Evolutionary conservation across 768 basidiomycete species (phyloP).

Genomic region (Leccinum broughii): DNA sequence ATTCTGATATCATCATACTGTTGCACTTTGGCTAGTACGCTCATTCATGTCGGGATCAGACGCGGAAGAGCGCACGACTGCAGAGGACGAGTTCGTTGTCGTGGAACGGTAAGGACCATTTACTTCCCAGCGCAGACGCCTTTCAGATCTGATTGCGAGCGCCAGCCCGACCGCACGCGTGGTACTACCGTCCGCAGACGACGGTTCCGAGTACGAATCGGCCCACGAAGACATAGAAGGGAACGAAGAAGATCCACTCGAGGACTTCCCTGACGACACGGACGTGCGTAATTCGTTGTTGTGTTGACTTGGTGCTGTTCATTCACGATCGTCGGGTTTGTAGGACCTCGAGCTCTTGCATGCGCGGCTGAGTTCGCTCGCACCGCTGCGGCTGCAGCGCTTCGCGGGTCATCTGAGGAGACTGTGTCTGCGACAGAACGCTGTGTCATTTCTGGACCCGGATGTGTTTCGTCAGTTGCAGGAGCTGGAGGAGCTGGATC

Average conservation of each 20-base stretch:
- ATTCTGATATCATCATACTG: not conserved
- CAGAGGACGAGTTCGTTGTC: slow-evolving; percentile 22
- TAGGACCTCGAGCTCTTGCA: slow-evolving; percentile 90
- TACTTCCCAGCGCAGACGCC: not conserved
- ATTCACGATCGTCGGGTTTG: not conserved
- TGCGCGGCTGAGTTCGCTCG: slow-evolving; percentile 68
- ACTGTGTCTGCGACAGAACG: slow-evolving; percentile 87
- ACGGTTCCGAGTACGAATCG: slow-evolving; percentile 39
- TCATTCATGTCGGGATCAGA: slow-evolving; percentile 30
- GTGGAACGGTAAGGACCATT: slow-evolving; percentile 26
- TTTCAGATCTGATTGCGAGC: slow-evolving; percentile 3
- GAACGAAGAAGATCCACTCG: slow-evolving; percentile 65
- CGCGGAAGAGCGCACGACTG: slow-evolving; percentile 6
- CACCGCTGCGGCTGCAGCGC: slow-evolving; percentile 65
- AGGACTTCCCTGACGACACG: slow-evolving; percentile 80
- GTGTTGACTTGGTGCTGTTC: not conserved
- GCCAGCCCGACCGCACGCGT: slow-evolving; percentile 44
- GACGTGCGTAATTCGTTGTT: slow-evolving; percentile 50
- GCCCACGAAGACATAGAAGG: slow-evolving; percentile 44
- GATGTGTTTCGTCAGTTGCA: slow-evolving; percentile 65
- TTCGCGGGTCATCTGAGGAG: slow-evolving; percentile 70
- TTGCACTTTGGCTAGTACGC: not conserved
- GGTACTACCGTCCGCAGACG: slow-evolving; percentile 41
- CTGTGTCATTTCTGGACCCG: slow-evolving; percentile 69
- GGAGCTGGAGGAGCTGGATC: slow-evolving; percentile 83